Conservation (phyloP, 1,284 basidiomycete species). For the Rhodofomes roseus region DNA sequence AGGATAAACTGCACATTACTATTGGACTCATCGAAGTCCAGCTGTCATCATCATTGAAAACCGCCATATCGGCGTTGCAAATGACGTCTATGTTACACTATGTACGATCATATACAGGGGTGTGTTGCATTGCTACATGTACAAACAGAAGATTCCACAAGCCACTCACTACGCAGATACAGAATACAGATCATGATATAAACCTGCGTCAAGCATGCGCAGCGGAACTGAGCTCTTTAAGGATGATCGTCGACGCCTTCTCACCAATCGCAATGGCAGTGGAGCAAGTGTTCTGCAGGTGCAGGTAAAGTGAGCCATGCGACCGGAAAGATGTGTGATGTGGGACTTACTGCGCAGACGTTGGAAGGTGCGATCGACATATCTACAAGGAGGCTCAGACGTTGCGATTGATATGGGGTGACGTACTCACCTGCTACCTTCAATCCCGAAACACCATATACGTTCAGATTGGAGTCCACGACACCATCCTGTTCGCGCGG, state of each 20-base stretch:
- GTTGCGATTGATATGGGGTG: not conserved
- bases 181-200: no score
- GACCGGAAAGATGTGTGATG: not conserved
- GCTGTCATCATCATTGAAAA: no score
- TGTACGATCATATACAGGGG: no score
- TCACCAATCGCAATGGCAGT: conserved; percentile 65
- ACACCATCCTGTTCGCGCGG: conserved; percentile 69
- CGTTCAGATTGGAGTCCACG: conserved; percentile 63
- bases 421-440: conserved; percentile 39
- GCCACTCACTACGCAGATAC: no score
- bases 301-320: not conserved
- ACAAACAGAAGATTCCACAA: no score
- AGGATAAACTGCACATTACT: no score
- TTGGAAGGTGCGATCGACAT: conserved; percentile 60
- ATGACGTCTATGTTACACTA: no score
- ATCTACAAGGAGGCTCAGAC: conserved; percentile 27
- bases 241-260: conserved; percentile 57
- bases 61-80: no score
- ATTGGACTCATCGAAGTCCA: no score
- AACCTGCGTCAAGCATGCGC: no score
- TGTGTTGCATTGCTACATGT: no score
- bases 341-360: conserved; percentile 20
- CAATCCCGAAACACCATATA: conserved; percentile 67
- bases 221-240: conserved; percentile 42
- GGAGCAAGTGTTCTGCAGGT: conserved; percentile 56